phyloP scores from a whole-genome alignment of 805 yeast species.

The Candida sithepensis region DNA sequence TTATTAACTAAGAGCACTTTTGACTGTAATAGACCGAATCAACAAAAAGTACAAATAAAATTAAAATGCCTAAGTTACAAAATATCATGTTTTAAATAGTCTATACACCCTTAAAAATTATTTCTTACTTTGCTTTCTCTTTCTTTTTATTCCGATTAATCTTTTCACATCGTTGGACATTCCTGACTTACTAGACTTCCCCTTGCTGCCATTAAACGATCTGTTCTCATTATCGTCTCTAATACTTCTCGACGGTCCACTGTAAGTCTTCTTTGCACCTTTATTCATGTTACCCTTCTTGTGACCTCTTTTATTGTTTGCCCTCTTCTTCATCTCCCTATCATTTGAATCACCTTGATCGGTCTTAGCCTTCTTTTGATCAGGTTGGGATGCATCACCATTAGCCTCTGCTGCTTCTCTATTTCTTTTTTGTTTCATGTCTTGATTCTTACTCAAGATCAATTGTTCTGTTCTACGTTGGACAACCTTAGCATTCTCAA shows the following conservation, averaged over 20 bases:
- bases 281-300: slow-evolving; percentile 19
- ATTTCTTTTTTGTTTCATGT: slow-evolving; percentile 31
- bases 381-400: slow-evolving; percentile 9
- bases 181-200: slow-evolving; percentile 16
- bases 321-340: slow-evolving; percentile 17
- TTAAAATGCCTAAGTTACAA: neutral
- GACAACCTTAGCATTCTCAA: slow-evolving; percentile 91
- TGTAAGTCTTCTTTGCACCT: neutral
- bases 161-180: slow-evolving; percentile 55
- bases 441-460: slow-evolving; percentile 28
- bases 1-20: neutral
- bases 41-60: neutral
- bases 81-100: too few species aligned
- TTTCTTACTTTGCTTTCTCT: slow-evolving; percentile 45
- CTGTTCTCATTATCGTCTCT: neutral
- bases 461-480: slow-evolving; percentile 81
- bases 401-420: slow-evolving; percentile 17
- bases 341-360: slow-evolving; percentile 2
- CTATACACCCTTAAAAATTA: slow-evolving; percentile 3
- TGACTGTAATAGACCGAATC: neutral
- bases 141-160: slow-evolving; percentile 67
- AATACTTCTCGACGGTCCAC: slow-evolving; percentile 1
- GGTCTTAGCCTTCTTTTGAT: slow-evolving; percentile 27
- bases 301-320: slow-evolving; percentile 9
- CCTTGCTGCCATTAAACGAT: neutral